phyloP scores from a whole-genome alignment of 2,329 filamentous ascomycete species.

The Fusarium euwallaceae region DNA sequence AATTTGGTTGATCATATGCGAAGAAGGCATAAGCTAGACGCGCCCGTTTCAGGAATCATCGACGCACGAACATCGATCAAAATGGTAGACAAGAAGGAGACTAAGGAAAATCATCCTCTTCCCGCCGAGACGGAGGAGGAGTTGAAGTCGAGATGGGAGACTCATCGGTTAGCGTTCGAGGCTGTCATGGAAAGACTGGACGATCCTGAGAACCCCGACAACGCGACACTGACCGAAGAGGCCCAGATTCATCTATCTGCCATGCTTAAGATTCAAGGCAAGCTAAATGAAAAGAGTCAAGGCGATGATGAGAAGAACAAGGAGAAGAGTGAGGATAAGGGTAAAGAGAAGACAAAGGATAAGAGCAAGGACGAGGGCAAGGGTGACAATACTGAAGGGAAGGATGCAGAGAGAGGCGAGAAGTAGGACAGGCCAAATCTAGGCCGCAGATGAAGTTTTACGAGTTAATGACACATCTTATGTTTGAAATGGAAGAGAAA shows the following conservation, averaged over 20 bases:
- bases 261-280: neutral
- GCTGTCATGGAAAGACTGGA: neutral
- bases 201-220: neutral
- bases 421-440: neutral
- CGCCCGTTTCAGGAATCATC: neutral
- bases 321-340: neutral
- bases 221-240: neutral
- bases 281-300: neutral
- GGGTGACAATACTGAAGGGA: neutral
- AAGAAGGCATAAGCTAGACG: neutral
- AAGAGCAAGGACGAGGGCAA: neutral
- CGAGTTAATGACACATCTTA: neutral
- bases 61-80: neutral
- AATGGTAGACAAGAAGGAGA: neutral
- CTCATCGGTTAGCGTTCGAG: neutral
- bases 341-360: neutral
- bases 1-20: conserved; percentile 68
- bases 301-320: neutral
- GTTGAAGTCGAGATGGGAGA: neutral
- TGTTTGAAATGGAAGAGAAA: neutral
- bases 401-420: neutral
- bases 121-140: neutral
- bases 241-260: neutral
- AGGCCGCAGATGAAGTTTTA: neutral
- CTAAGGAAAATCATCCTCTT: neutral